Evolutionary conservation across 345 rosid genomes (phyloP), one percentile per base, ranked within the genome.

Genomic region (Citrus inodora): DNA sequence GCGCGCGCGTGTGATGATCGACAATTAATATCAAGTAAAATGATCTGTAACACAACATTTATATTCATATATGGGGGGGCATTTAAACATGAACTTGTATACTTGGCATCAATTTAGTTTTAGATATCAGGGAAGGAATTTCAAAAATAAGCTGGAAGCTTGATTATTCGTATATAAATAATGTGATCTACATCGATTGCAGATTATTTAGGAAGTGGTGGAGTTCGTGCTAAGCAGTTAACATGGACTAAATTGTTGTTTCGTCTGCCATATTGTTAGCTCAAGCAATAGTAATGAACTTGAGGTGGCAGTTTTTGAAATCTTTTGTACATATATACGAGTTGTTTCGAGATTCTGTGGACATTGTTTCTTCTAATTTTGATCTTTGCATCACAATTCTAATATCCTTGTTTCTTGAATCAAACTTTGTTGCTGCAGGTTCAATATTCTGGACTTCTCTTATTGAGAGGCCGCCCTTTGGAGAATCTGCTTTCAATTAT

Each of bases 201-300:
- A 4, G 94, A 91, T 66, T 89, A 90, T 79, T 51, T 92, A 60
- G 83, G 80, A 84, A 91, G 84, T 0, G 86, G 84, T 5, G 94
- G 84, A 80, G 85, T 79, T 73, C 55, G 70, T 65, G 87, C 87
- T 0, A 91, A 92, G 74, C 92, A 90, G 74, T 92, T 13, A 3
- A 46, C 51, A 46, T 13, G 17, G 51, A 46, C 51, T 0, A 46
- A 46, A 3, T 91, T 84, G 87, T 89, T 1, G 70, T 46, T 46
- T 11, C 4, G 17, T 13, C 51, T 46, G 51, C 13, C 51, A 13
- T 42, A 42, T 46, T 46, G 51, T 46, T 46, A 46, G 17, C 17
- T 46, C 9, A 11, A 13, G 51, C 51, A 46, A 13, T 42, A 46
- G 16, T 46, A 46, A 46, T 11, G 4, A 46, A 46, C 51, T 11